Conservation (phyloP, 352 stramenopile genomes). For the Phytophthora pistaciae region DNA sequence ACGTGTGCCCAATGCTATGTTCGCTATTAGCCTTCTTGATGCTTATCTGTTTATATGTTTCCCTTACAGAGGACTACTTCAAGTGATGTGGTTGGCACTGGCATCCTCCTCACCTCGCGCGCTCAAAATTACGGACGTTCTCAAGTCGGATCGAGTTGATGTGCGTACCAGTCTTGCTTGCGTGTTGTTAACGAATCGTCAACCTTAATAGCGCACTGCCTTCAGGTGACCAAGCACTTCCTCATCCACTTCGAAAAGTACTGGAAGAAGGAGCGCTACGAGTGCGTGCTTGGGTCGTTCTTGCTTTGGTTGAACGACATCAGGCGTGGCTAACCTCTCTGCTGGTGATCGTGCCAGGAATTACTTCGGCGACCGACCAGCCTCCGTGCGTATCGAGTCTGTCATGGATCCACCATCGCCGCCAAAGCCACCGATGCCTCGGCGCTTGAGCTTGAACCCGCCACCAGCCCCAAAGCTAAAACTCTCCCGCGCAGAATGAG, state of each 20-base stretch:
- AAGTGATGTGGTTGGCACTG: conserved; percentile 86
- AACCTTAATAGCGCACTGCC: neutral
- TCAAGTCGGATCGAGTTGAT: conserved; percentile 76
- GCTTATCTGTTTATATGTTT: neutral
- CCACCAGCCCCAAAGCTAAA: conserved; percentile 39
- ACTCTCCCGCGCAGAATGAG: conserved; percentile 53
- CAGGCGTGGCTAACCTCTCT: neutral
- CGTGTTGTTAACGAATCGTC: neutral
- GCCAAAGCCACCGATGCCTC: conserved; percentile 30
- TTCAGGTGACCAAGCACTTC: conserved; percentile 71
- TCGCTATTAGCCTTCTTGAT: neutral
- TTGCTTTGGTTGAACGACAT: neutral
- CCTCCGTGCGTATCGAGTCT: neutral
- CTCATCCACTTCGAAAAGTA: conserved; percentile 82
- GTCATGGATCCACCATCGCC: conserved; percentile 14
- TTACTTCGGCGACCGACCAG: conserved; percentile 58
- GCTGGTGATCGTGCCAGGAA: conserved; percentile 37
- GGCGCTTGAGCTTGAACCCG: conserved; percentile 55
- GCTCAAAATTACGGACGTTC: conserved; percentile 74
- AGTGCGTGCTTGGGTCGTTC: conserved; percentile 39
- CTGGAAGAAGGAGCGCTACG: conserved; percentile 80
- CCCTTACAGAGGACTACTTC: conserved; percentile 62
- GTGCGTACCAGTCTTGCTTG: conserved; percentile 19
- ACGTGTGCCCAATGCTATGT: neutral
- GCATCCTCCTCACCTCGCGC: conserved; percentile 56